Evolutionary conservation across 2,329 filamentous ascomycete genomes (phyloP), one percentile per base, ranked within the genome.

Genomic region (Gremmenia infestans): DNA sequence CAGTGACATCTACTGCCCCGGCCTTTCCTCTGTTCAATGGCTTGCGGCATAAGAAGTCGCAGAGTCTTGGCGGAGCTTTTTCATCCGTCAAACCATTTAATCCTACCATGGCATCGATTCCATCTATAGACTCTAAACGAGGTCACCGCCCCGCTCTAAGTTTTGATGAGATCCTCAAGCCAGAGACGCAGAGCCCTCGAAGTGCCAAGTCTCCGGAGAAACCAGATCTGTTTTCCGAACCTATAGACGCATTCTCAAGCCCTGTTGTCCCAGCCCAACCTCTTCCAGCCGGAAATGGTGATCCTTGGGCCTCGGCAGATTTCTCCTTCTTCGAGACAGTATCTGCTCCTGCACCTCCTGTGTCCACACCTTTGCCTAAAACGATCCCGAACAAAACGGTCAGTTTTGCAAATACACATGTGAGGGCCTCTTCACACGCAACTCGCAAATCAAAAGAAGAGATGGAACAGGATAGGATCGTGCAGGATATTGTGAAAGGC

Each of bases 291-390:
- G 48, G 50, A 14, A 57, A 48, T 15, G 45, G 42, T 9, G 68
- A 71, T 56, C 64, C 69, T 9, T 72, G 71, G 71, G 66, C 67
- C 12, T 66, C 62, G 28, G 67, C 63, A 23, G 71, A 72, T 60
- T 70, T 72, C 55, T 72, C 71, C 17, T 67, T 72, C 47, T 72
- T 72, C 48, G 70, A 72, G 11, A 46, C 59, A 32, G 25, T 40
- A 25, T 15, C 39, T 28, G 11, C 50, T 19, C 17, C 45, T 51
- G 1, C 22, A 15, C 23, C 40, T 9, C 4, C 52, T 8, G 37
- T 45, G 35, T 37, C 48, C 14, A 50, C 37, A 52, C 36, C 55
- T 3, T 53, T 50, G n/a, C 14, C 55, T n/a, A 48, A 36, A 42
- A 25, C 54, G 19, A 43, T 45, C 8, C 53, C 52, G 15, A 23